A percentile compares a stretch with the other conserved stretches of the same genome.
phyloP scores from a whole-genome alignment of 1,284 basidiomycete genomes.

The Sanghuangporus baumii region DNA sequence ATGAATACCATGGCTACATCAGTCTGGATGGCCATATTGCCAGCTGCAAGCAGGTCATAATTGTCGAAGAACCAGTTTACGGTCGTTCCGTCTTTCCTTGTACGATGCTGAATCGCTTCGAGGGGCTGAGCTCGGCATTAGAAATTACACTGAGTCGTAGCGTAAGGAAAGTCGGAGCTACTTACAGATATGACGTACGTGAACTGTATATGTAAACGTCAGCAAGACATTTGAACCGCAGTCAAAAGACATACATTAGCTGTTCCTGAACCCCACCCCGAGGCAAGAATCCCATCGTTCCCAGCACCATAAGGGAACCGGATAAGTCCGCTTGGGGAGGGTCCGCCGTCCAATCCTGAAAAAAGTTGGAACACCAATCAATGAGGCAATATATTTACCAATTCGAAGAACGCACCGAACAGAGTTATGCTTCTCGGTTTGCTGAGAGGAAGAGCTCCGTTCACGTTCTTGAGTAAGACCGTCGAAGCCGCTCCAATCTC shows the following conservation, averaged over 20 bases:
- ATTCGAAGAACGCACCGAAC: constrained; percentile 36
- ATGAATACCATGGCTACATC: constrained; percentile 72
- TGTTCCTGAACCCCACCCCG: constrained; percentile 77
- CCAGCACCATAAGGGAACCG: constrained; percentile 62
- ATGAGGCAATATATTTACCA: too few species aligned
- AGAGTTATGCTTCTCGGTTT: constrained; percentile 54
- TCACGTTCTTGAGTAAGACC: constrained; percentile 78
- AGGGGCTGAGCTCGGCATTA: constrained; percentile 38
- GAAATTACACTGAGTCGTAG: background rate
- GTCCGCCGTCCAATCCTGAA: constrained; percentile 67
- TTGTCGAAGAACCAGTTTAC: constrained; percentile 62
- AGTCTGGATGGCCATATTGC: constrained; percentile 41
- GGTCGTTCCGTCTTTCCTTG: constrained; percentile 55
- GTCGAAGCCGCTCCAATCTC: constrained; percentile 73
- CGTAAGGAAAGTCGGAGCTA: background rate
- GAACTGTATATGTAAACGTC: constrained; percentile 36
- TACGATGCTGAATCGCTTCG: constrained; percentile 64
- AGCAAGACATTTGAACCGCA: too few species aligned
- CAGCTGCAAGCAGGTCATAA: constrained; percentile 51
- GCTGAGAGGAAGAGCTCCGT: constrained; percentile 57
- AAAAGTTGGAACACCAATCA: too few species aligned
- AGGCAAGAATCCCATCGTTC: constrained; percentile 68
- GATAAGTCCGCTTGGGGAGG: constrained; percentile 66
- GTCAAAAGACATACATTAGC: constrained; percentile 11
- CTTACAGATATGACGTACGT: constrained; percentile 55